These are phyloP conservation scores for Scedosporium aurantiacum DNA, from an alignment of 2,329 filamentous ascomycete genomes.

Conservation along the genomic window DNA sequence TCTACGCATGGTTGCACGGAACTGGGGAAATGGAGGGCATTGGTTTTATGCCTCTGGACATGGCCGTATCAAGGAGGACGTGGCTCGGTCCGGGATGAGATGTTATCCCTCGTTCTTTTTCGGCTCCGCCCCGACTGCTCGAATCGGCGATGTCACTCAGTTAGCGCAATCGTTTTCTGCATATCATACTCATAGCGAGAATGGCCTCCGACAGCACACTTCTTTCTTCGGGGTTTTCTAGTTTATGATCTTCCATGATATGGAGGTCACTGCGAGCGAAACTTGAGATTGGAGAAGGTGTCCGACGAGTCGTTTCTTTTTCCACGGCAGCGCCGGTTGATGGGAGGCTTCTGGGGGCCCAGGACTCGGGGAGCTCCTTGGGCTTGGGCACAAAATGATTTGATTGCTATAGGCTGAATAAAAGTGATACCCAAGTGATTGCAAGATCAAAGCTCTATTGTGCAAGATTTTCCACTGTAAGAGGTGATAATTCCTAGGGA, in stretches of 20 bases:
- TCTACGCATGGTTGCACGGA: not conserved
- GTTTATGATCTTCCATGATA: too few species aligned
- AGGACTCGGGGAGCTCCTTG: not conserved
- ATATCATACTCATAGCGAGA: not conserved
- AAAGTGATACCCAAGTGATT: conserved; percentile 4
- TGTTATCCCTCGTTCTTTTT: not conserved
- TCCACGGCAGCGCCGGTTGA: too few species aligned
- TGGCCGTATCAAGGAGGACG: not conserved
- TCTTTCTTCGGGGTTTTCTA: too few species aligned
- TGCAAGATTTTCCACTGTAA: too few species aligned
- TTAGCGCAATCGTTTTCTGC: not conserved
- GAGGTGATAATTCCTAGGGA: too few species aligned
- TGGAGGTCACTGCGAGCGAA: too few species aligned
- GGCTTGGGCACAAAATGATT: not conserved
- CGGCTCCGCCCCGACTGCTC: not conserved
- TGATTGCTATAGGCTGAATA: conserved; percentile 1
- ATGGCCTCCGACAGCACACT: not conserved
- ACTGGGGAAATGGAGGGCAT: not conserved
- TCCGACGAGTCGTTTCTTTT: too few species aligned
- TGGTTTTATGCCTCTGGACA: not conserved
- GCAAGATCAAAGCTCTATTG: not conserved
- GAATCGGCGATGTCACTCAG: not conserved
- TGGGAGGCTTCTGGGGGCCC: not conserved
- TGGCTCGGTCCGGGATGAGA: not conserved
- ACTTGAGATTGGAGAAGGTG: too few species aligned